phyloP scores from a whole-genome alignment of 176 grass and related monocot species.

The Chloris gayana region DNA sequence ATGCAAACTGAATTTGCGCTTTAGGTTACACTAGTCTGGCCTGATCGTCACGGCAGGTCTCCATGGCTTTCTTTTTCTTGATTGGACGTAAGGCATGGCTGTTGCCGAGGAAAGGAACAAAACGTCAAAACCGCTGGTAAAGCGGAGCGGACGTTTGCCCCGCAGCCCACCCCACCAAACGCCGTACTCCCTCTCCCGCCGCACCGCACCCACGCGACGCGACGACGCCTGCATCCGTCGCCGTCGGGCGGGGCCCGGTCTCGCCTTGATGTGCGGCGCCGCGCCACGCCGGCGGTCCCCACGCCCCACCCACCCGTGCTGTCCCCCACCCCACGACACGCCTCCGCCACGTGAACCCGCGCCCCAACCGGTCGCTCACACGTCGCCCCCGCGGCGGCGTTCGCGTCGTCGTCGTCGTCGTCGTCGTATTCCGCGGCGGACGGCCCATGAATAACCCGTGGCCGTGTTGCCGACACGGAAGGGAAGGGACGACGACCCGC shows the following conservation, averaged over 20 bases:
- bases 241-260: background rate
- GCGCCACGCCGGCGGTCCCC: background rate
- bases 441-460: background rate
- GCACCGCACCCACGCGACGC: background rate
- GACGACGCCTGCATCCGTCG: too few relatives aligned
- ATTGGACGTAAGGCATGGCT: background rate
- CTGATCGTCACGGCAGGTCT: background rate
- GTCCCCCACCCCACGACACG: conserved; percentile 54
- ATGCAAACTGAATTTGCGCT: background rate
- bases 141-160: conserved; percentile 4
- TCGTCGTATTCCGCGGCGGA: background rate
- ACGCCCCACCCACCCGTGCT: conserved; percentile 17
- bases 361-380: conserved; percentile 18
- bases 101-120: background rate
- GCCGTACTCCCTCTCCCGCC: background rate
- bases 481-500: background rate
- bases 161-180: background rate
- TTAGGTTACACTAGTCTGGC: background rate
- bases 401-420: background rate
- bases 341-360: conserved; percentile 40
- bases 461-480: background rate
- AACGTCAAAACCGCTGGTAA: background rate
- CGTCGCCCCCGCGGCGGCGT: background rate
- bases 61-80: background rate
- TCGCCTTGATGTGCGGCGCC: background rate